Percentiles rank a stretch among this genome's conserved stretches.
Conservation (phyloP, 2,329 filamentous ascomycete genomes). For the Hirsutella thompsonii region DNA sequence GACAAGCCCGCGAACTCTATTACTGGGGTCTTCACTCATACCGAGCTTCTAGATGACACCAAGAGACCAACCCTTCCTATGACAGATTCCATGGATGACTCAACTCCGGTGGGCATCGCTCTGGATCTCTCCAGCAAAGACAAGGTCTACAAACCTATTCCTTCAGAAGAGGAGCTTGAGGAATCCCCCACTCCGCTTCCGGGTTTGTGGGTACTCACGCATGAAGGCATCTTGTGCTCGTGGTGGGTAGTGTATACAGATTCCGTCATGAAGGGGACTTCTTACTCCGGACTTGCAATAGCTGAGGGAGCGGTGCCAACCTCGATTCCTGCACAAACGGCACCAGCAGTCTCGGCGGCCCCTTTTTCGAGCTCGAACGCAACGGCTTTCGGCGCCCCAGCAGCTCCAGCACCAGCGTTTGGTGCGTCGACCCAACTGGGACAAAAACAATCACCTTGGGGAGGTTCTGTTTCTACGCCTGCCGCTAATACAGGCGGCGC, state of each 20-base stretch:
- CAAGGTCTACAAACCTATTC: conserved; percentile 65
- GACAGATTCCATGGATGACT: conserved; percentile 42
- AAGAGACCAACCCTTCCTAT: conserved; percentile 65
- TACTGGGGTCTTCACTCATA: conserved; percentile 59
- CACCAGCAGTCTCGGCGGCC: conserved; percentile 17
- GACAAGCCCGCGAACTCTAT: conserved; percentile 46
- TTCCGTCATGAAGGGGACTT: conserved; percentile 60
- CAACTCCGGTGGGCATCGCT: conserved; percentile 69
- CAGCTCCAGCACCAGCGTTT: conserved; percentile 27
- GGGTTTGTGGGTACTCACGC: conserved; percentile 72
- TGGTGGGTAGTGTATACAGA: conserved; percentile 94
- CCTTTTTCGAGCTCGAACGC: conserved; percentile 15
- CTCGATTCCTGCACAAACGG: conserved; percentile 15
- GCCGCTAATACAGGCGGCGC: conserved; percentile 19
- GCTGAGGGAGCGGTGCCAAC: conserved; percentile 22
- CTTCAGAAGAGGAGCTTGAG: conserved; percentile 61
- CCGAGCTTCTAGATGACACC: conserved; percentile 59
- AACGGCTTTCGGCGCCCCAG: conserved; percentile 28
- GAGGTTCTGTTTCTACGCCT: conserved; percentile 16
- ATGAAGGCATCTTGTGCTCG: conserved; percentile 70
- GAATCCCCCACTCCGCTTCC: conserved; percentile 73
- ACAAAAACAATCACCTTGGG: conserved; percentile 39
- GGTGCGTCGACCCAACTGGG: conserved; percentile 35
- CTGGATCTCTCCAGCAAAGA: conserved; percentile 77
- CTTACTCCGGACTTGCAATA: conserved; percentile 57